Evolutionary conservation across 2,329 filamentous ascomycete genomes (phyloP), one percentile per base, ranked within the genome.

Genomic region (Colletotrichum viniferum): DNA sequence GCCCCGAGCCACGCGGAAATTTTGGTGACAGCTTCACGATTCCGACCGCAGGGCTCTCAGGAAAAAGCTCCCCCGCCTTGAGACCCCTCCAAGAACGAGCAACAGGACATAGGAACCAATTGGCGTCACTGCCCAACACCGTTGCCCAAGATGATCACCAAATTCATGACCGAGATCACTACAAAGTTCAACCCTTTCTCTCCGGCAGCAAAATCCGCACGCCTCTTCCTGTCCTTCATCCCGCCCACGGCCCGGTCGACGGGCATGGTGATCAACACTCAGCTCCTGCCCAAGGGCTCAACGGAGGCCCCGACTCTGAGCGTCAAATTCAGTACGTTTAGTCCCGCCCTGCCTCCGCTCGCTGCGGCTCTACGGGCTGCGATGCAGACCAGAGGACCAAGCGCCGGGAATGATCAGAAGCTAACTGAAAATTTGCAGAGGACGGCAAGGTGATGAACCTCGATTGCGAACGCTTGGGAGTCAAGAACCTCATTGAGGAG

Each of bases 121-220:
- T 43, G 28, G 24, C 48, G 71, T n/a, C 43, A 16, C 18, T 3
- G 64, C 63, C 16, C 30, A n/a, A 3, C 38, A 48, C 58, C 48
- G 36, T 75, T 61, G 67, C 77, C 75, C 82, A 88, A 84, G 67
- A 97, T 97, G 95, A 95, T 97, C 77, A 96, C 94, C 75, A 92
- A 93, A 83, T 97, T 95, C 88, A 91, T 97, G 84, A 96, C 96
- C 84, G 92, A 95, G 83, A 92, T 98, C 81, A 92, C 90, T 81
- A 94, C 95, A 78, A 92, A 92, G 83, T 98, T 98, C 92, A 98
- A 98, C 86, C 96, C 97, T 52, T 98, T 98, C 90, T 94, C 92
- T 32, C 86, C 90, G 28, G 89, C 90, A 83, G 93, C 95, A 77
- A 96, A 95, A 82, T 94, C 96, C 28, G 96, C 95, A 52, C 93